Base-by-base conservation (phyloP, 768 basidiomycete species). In the Clathrus columnatus region DNA sequence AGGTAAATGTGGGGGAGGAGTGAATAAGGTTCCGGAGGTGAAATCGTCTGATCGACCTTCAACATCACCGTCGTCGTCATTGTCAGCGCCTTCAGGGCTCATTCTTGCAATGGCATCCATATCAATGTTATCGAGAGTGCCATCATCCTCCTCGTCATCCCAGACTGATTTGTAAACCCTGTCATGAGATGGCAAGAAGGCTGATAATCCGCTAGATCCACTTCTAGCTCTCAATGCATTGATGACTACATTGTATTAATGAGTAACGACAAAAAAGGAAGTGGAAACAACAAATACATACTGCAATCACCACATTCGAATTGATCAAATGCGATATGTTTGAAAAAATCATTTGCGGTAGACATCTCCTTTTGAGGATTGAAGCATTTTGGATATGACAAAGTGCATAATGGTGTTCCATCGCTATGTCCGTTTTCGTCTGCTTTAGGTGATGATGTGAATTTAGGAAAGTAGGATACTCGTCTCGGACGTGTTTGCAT, bases 251-350 rank as follows among this genome's bases (percentile, higher is more conserved):
- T 4, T 20, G 21, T 8, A 23, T 47, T 18, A 47, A 47, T 18
- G 45, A 28, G 10, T 23, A n/a, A n/a, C 18, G 26, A 16, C 46
- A 10, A 18, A 23, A 47, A 23, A 47, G 14, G 2, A 28, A 28
- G 26, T 11, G 20, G 2, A 47, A 23, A 4, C 3, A 8, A 28
- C 17, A 17, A 11, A 26, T 5, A 55, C 54, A 5, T n/a, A 55
- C 54, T 24, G 52, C 70, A 71, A 49, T 73, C 72, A n/a, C 73
- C 73, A 60, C 72, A 73, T 11, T 63, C 29, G 7, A 59, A 51
- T 5, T 60, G 44, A 11, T 64, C 62, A 59, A 70, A 72, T 0
- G 71, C 68, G 26, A 72, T 63, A 46, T 66, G 62, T 51, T 60
- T 67, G 62, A 74, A 68, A 20, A 69, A 53, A 4, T 63, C 68